phyloP scores from a whole-genome alignment of 1,284 basidiomycete genomes.

The Cutaneotrichosporon spelunceum region DNA sequence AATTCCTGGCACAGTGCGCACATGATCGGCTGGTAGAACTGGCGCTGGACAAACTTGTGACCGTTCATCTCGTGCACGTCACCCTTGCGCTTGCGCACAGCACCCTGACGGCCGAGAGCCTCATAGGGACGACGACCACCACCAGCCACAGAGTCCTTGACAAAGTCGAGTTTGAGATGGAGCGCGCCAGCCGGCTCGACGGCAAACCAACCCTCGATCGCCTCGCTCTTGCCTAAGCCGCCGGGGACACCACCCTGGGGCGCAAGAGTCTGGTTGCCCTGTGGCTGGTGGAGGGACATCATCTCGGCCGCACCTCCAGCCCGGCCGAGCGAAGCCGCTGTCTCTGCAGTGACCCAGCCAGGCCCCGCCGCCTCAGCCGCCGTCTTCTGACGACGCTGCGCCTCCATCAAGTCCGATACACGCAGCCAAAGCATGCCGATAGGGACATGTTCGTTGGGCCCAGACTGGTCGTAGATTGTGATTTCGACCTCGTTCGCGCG shows the following conservation, averaged over 20 bases:
- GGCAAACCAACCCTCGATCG: constrained; percentile 94
- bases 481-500: constrained; percentile 99
- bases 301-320: constrained; percentile 37
- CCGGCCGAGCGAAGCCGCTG: constrained; percentile 46
- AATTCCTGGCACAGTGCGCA: constrained; percentile 98
- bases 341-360: constrained; percentile 85
- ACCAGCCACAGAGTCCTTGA: constrained; percentile 86
- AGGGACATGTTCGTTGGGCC: constrained; percentile 73
- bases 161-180: constrained; percentile 80
- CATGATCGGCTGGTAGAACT: constrained; percentile 98
- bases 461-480: constrained; percentile 89
- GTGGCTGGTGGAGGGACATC: constrained; percentile 35
- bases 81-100: constrained; percentile 94
- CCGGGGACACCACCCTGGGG: constrained; percentile 17
- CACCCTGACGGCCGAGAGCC: constrained; percentile 95
- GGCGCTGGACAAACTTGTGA: constrained; percentile 93
- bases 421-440: constrained; percentile 96
- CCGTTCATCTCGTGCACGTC: constrained; percentile 99
- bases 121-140: constrained; percentile 81
- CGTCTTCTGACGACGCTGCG: constrained; percentile 87
- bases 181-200: constrained; percentile 98
- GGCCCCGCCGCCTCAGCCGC: constrained; percentile 65
- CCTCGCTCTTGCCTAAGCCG: constrained; percentile 57
- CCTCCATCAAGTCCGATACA: constrained; percentile 92
- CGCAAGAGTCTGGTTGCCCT: constrained; percentile 1